A percentile compares a stretch with the other conserved stretches of the same genome.
Conservation (phyloP, 2,329 filamentous ascomycete species). For the Fusarium oxysporum region DNA sequence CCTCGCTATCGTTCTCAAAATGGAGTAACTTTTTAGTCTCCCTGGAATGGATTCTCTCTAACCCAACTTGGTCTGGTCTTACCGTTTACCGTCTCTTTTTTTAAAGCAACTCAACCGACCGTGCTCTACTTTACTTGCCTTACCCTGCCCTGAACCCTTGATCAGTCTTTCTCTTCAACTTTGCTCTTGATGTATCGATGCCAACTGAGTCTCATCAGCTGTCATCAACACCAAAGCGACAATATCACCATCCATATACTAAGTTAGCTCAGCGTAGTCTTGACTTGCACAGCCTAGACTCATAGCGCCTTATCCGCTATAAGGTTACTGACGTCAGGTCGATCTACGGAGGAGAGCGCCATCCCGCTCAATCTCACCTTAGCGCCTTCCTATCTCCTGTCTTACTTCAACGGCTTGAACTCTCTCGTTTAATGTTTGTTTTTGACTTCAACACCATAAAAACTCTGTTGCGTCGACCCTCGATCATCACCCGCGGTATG, state of each 20-base stretch:
- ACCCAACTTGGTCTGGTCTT: constrained; percentile 8
- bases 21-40: not conserved
- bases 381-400: constrained; percentile 22
- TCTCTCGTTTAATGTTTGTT: not conserved
- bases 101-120: not conserved
- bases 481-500: constrained; percentile 6
- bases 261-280: not conserved
- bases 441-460: not conserved
- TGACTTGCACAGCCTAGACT: not conserved
- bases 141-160: not conserved
- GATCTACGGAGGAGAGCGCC: constrained; percentile 5
- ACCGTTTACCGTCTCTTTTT: constrained; percentile 15
- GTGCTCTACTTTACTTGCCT: not conserved
- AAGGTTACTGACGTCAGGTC: constrained; percentile 30
- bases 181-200: not conserved
- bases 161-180: not conserved
- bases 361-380: constrained; percentile 19
- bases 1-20: not conserved
- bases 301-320: constrained; percentile 7
- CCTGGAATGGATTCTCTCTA: constrained; percentile 1
- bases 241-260: not conserved
- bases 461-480: not conserved
- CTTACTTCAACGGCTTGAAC: not conserved
- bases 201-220: not conserved
- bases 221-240: not conserved